A percentile compares a stretch with the other conserved stretches of the same genome.
phyloP scores from a whole-genome alignment of 768 basidiomycete species.

The Serendipita sp. region DNA sequence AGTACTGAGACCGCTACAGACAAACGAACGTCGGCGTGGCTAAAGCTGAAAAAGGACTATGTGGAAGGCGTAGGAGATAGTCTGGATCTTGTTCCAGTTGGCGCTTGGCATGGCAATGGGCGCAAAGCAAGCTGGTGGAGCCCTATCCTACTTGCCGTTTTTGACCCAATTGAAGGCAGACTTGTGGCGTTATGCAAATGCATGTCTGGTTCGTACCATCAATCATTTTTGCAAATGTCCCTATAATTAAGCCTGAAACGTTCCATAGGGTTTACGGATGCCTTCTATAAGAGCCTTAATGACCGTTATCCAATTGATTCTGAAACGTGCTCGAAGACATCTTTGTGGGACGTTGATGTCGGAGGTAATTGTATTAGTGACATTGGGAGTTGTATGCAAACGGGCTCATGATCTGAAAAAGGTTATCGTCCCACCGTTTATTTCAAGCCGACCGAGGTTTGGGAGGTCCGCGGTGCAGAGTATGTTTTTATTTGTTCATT shows the following conservation, averaged over 20 bases:
- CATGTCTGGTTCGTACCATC: conserved; percentile 48
- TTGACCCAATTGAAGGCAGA: conserved; percentile 44
- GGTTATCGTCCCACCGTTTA: conserved; percentile 51
- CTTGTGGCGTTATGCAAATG: conserved; percentile 77
- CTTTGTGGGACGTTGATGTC: conserved; percentile 43
- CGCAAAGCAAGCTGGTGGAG: conserved; percentile 87
- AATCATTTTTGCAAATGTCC: neutral
- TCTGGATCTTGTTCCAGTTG: conserved; percentile 48
- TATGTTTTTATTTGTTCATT: conserved; percentile 40
- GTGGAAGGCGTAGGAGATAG: conserved; percentile 63
- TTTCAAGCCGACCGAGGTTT: conserved; percentile 60
- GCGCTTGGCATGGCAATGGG: conserved; percentile 81
- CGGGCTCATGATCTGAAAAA: conserved; percentile 15
- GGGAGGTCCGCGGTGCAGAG: conserved; percentile 57
- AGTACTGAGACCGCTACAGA: conserved; percentile 25
- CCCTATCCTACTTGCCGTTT: conserved; percentile 65
- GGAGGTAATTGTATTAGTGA: conserved; percentile 33
- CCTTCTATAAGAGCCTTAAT: conserved; percentile 55
- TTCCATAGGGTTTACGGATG: conserved; percentile 59
- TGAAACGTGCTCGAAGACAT: conserved; percentile 34
- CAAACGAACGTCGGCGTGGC: conserved; percentile 72
- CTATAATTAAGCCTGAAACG: neutral
- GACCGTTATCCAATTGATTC: conserved; percentile 48
- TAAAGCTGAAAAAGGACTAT: conserved; percentile 90
- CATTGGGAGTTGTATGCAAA: neutral